Evolutionary conservation across 2,329 filamentous ascomycete genomes (phyloP), one percentile per base, ranked within the genome.

Genomic region (Cordyceps javanica): DNA sequence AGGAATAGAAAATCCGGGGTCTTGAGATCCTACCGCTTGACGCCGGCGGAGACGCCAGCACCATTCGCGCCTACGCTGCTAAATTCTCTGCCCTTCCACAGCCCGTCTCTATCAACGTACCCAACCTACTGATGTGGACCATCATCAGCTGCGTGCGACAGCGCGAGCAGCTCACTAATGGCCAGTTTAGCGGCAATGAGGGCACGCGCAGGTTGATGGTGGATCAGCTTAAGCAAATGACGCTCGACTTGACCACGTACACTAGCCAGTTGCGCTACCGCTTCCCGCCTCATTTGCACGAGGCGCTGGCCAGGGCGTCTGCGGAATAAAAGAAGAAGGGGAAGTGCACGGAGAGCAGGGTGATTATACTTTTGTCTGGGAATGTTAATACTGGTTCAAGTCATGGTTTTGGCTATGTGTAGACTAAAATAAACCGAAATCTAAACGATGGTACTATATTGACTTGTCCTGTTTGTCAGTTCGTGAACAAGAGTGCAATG

Each of bases 121-220:
- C 93, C 19, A 91, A 93, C 71, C 79, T 97, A 61, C 82, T 99
- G 62, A 88, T 96, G 76, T 97, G 94, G 94, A 91, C 91, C 51
- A 90, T 99, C 63, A 82, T 88, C 42, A 91, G 89, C 74, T 95
- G 92, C 72, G 87, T 88, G 51, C 82, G 86, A 58, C 88, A 96
- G 72, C 83, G 90, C 61, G 86, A 89, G 65, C 77, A 86, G 60
- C 79, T 95, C 48, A 80, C 82, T 57, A 81, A 79, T 59, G 86
- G 87, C 28, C 82, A 87, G 65, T 97, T 88, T 71, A 91, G 88
- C 64, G 87, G 83, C 62, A 87, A 88, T 71, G 84, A 86, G 67
- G 82, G 82, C 57, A 87, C 80, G 62, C 78, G 80, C 68, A 79
- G 75, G 69, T 74, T 77, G 70, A 81, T 91, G 73, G 85, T 87